Evolutionary conservation across 2,329 filamentous ascomycete species (phyloP).

Genomic region (Pyrenophora graminea): DNA sequence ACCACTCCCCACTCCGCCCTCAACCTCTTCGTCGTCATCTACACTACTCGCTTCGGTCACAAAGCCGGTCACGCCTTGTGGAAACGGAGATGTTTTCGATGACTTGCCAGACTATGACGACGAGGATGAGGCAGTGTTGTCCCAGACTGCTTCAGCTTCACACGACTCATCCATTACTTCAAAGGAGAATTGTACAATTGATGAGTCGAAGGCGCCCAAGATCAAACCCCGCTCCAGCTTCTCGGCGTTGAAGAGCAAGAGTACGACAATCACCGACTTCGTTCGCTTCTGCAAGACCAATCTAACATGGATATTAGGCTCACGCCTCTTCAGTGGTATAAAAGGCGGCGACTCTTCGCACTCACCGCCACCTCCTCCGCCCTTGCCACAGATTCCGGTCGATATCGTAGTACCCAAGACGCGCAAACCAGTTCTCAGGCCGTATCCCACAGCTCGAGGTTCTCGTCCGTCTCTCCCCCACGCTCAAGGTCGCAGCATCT

Average conservation of each 20-base stretch:
- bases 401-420: conserved; percentile 2
- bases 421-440: conserved; percentile 1
- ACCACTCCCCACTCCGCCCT: conserved; percentile 2
- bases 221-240: conserved; percentile 19
- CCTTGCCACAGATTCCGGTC: conserved; percentile 20
- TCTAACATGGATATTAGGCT: conserved; percentile 13
- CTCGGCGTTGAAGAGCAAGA: conserved; percentile 15
- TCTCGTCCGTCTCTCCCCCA: conserved; percentile 6
- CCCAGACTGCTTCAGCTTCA: neutral
- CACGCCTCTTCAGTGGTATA: conserved; percentile 18
- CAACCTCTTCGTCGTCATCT: conserved; percentile 2
- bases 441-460: conserved; percentile 1
- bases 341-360: neutral
- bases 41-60: conserved; percentile 1
- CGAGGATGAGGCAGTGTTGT: neutral
- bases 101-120: neutral
- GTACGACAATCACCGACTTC: conserved; percentile 7
- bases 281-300: neutral
- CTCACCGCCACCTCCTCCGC: conserved; percentile 20
- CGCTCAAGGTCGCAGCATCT: neutral
- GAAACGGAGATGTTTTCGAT: neutral
- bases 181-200: neutral
- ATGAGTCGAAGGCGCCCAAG: neutral
- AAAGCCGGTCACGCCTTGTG: neutral
- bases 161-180: neutral